Conservation (phyloP, 208 protist genomes). For the Leishmania turanica region DNA sequence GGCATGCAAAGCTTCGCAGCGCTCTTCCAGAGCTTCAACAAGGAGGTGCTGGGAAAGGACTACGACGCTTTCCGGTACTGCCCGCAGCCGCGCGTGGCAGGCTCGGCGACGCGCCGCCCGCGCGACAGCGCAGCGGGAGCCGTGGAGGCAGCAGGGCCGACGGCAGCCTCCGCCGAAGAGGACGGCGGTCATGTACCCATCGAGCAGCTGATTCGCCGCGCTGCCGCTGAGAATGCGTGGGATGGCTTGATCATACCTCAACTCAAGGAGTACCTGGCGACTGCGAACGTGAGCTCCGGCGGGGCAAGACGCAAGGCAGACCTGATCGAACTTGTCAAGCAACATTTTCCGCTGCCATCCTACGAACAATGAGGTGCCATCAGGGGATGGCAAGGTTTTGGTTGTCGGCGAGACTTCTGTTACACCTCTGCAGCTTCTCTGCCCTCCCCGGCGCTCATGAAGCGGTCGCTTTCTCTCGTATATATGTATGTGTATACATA, state of each 20-base stretch:
- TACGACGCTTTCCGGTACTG: conserved; percentile 59
- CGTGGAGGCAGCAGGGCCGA: neutral
- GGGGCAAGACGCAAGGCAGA: conserved; percentile 18
- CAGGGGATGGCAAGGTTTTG: neutral
- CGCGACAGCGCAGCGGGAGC: conserved; percentile 9
- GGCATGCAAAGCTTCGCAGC: conserved; percentile 41
- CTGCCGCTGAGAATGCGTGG: conserved; percentile 40
- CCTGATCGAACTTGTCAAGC: conserved; percentile 7
- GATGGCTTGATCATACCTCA: conserved; percentile 39
- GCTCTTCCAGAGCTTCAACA: conserved; percentile 59
- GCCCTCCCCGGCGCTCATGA: neutral
- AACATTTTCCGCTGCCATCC: conserved; percentile 2
- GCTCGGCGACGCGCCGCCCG: neutral
- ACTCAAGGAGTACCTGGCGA: conserved; percentile 46
- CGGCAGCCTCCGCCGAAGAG: conserved; percentile 1
- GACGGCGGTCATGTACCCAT: conserved; percentile 11
- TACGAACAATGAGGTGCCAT: neutral
- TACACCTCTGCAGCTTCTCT: neutral
- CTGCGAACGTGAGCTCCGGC: conserved; percentile 10
- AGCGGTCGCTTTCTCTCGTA: neutral
- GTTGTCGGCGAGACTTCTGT: neutral
- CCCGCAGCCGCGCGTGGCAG: conserved; percentile 9
- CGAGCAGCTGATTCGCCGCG: conserved; percentile 24
- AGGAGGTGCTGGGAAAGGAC: conserved; percentile 37
- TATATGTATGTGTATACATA: too few relatives aligned